Conservation (phyloP, 2,329 filamentous ascomycete species). For the Escovopsis sp. region DNA sequence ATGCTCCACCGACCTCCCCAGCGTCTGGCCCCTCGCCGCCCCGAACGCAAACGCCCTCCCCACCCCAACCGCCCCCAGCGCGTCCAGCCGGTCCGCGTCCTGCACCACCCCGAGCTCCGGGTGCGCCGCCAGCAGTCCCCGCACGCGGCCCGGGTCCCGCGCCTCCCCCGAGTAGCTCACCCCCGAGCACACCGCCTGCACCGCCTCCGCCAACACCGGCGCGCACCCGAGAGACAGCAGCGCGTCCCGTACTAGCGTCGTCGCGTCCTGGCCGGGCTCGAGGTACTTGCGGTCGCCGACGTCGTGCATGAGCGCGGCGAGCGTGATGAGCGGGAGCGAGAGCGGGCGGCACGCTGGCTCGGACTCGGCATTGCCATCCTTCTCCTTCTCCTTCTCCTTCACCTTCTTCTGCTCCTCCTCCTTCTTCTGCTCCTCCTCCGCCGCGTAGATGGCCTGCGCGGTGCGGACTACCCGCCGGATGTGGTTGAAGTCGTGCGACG, state of each 20-base stretch:
- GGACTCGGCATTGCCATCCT: too few species aligned
- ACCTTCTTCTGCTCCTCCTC: conserved; percentile 40
- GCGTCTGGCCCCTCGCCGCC: conserved; percentile 43
- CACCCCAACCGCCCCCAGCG: conserved; percentile 75
- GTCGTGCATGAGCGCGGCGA: conserved; percentile 71
- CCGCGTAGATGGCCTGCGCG: conserved; percentile 46
- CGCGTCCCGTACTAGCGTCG: conserved; percentile 39
- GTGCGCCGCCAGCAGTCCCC: conserved; percentile 44
- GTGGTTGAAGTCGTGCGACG: conserved; percentile 78
- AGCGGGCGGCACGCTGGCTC: too few species aligned
- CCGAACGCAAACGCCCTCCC: conserved; percentile 52
- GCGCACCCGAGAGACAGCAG: conserved; percentile 43
- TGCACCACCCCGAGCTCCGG: conserved; percentile 63
- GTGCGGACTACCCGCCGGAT: conserved; percentile 68
- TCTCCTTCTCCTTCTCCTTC: conserved; percentile 16
- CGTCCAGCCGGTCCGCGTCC: conserved; percentile 86
- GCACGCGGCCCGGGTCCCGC: conserved; percentile 45
- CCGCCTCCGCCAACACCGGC: conserved; percentile 42
- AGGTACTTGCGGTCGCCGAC: conserved; percentile 78
- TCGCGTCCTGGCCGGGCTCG: conserved; percentile 37
- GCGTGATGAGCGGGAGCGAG: conserved; percentile 34
- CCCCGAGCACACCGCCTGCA: conserved; percentile 59
- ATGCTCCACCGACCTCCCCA: conserved; percentile 57
- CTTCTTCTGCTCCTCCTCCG: conserved; percentile 52
- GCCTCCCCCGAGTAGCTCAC: conserved; percentile 69